phyloP scores from a whole-genome alignment of 225 moss, liverwort and hornwort species.

The Bryum argenteum region DNA sequence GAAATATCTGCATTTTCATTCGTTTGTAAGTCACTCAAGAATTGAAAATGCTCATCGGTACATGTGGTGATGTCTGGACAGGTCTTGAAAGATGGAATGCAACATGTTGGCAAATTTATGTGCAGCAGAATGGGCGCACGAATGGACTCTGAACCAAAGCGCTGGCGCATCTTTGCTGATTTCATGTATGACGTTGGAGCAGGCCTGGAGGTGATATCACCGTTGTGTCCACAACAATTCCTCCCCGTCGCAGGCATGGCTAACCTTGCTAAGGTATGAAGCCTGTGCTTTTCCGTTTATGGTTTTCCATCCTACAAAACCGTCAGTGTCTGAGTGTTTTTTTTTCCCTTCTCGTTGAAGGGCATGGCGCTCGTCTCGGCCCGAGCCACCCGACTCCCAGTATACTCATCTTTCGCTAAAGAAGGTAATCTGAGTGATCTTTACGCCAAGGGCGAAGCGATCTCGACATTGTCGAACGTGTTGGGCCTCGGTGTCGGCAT shows the following conservation, averaged over 20 bases:
- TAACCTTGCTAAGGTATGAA: constrained; percentile 86
- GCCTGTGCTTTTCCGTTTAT: neutral
- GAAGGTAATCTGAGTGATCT: constrained; percentile 98
- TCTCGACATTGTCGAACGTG: constrained; percentile 94
- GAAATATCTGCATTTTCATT: neutral
- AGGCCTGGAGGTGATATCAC: constrained; percentile 90
- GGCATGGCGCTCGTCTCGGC: constrained; percentile 99
- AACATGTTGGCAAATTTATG: constrained; percentile 90
- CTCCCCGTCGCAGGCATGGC: constrained; percentile 93
- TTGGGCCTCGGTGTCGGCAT: constrained; percentile 95
- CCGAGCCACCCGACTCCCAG: constrained; percentile 89
- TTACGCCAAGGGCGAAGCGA: constrained; percentile 98
- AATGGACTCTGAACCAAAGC: constrained; percentile 99
- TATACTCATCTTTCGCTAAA: constrained; percentile 90
- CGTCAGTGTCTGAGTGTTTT: constrained; percentile 16
- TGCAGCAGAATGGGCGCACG: constrained; percentile 94
- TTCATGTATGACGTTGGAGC: constrained; percentile 95
- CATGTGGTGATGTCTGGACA: constrained; percentile 38
- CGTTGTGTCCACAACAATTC: constrained; percentile 89
- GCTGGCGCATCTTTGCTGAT: constrained; percentile 99
- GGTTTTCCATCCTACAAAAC: neutral
- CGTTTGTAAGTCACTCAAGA: too few species aligned
- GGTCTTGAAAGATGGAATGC: constrained; percentile 99
- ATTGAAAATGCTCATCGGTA: too few species aligned
- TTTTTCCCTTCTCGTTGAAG: constrained; percentile 46